Base-by-base conservation (phyloP, 306 rosid species). In the Cotoneaster glaucophyllus region DNA sequence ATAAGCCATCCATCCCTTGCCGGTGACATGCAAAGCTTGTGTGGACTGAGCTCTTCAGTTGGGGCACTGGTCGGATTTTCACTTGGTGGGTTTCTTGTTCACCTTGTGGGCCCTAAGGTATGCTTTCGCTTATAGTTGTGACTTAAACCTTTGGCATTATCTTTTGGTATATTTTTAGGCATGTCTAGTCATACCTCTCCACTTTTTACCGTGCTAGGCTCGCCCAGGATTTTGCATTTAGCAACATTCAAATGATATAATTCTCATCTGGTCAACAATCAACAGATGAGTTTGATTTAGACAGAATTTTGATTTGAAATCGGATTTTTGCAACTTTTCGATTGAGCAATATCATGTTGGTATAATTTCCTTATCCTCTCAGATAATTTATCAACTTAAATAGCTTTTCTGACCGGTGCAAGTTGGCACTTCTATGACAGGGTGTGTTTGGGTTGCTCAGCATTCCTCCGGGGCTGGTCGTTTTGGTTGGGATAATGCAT, bases 1-100 rank as follows among this genome's bases (percentile, higher is more conserved):
- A 95, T 87, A 43, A 83, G 85, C 37, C 93, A 90, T 78, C 93
- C 93, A 32, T 84, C 85, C 24, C 91, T 92, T 74, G 99, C 99
- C 6, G 76, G 93, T 69, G 97, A 95, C 78, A 87, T 92, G 96
- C 99, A 95, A 83, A 95, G 99, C 88, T 87, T 95, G 73, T 92
- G 97, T 69, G 97, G 97, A 66, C 75, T 89, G 80, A 90, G 93
- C 72, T 77, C 89, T 76, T 90, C 99, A 24, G 45, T 92, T 45
- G 99, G 98, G 50, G 87, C 93, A 43, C 83, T 95, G 26, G 54
- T 95, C 17, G 98, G 98, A 54, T 95, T 85, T 90, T 90, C 88
- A 54, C 48, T 95, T 44, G 89, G 98, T 53, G 98, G 98, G 37
- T 78, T 95, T 85, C 87, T 92, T 69, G 96, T 92, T 85, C 96